Percentiles rank a stretch among this genome's conserved stretches.
phyloP scores from a whole-genome alignment of 169 alveolate species.

The Eimeria maxima region DNA sequence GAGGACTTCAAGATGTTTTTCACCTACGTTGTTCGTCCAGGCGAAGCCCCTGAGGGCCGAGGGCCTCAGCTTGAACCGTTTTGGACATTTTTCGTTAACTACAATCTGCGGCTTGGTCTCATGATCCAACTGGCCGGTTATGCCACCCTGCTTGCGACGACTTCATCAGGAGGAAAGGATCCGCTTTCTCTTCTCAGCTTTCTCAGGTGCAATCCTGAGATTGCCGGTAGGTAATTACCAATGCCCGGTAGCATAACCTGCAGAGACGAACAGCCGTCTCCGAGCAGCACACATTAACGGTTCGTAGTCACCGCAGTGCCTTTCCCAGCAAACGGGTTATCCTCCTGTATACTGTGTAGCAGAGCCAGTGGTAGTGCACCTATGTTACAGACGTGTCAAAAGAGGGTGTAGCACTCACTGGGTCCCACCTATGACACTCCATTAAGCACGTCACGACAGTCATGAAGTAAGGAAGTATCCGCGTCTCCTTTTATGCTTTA shows the following conservation, averaged over 20 bases:
- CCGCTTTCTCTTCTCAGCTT: slow-evolving; percentile 91
- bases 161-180: slow-evolving; percentile 90
- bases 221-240: slow-evolving; percentile 88
- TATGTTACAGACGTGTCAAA: not conserved
- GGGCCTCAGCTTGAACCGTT: slow-evolving; percentile 96
- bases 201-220: slow-evolving; percentile 91
- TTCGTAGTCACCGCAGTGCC: not conserved
- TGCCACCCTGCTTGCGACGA: slow-evolving; percentile 86
- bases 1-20: slow-evolving; percentile 90
- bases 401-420: not conserved
- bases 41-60: slow-evolving; percentile 97
- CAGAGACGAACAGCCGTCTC: not conserved
- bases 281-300: not conserved
- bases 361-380: not conserved
- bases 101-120: slow-evolving; percentile 94
- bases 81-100: slow-evolving; percentile 93
- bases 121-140: slow-evolving; percentile 90
- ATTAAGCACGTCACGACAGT: not conserved
- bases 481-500: not conserved
- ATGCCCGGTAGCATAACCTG: not conserved
- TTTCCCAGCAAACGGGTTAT: not conserved
- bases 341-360: not conserved
- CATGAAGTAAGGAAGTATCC: not conserved
- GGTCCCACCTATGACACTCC: not conserved
- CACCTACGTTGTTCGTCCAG: slow-evolving; percentile 97